Evolutionary conservation across 176 grass and related monocot species (phyloP), one percentile per base, ranked within the genome.

Genomic region (Eragrostis nindensis): DNA sequence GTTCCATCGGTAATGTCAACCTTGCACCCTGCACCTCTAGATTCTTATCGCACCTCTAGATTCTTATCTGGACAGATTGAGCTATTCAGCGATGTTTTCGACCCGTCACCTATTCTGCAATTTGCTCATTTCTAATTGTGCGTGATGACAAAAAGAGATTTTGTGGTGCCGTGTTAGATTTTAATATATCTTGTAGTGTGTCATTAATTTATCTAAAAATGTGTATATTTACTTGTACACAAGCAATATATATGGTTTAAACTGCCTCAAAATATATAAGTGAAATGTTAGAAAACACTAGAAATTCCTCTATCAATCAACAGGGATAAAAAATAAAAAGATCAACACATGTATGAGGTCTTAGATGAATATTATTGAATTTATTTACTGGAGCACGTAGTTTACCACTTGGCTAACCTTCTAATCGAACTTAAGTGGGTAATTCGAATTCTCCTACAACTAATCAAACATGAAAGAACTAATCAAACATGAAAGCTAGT

Each of bases 11-110:
- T n/a, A n/a, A n/a, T n/a, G n/a, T n/a, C n/a, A n/a, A n/a, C n/a
- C 14, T 15, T 55, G 46, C 15, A 36, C 32, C 32, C 32, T 53
- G 30, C 16, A 5, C 69, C 21, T 39, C 44, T 18, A 64, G 80
- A 82, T 50, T 73, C 68, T 82, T 82, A 82, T 16, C 21, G 30
- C 16, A 5, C 69, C 21, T 39, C 44, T 18, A 64, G 80, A 82
- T 50, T 73, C 68, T 82, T 82, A 82, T 16, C 21, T 12, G 40
- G 21, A 13, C 4, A 60, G 21, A 29, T 19, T 73, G 59, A 18
- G 42, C 54, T 82, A 21, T 73, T 73, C 55, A 7, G n/a, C 30
- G 8, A 55, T 39, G 63, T 8, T 59, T 11, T 24, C 21, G 53
- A 60, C 54, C 11, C 8, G 8, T 56, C 54, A 56, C 10, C 56